Base-by-base conservation (phyloP, 1,139 yeast genomes). In the Kluyveromyces sp. region DNA sequence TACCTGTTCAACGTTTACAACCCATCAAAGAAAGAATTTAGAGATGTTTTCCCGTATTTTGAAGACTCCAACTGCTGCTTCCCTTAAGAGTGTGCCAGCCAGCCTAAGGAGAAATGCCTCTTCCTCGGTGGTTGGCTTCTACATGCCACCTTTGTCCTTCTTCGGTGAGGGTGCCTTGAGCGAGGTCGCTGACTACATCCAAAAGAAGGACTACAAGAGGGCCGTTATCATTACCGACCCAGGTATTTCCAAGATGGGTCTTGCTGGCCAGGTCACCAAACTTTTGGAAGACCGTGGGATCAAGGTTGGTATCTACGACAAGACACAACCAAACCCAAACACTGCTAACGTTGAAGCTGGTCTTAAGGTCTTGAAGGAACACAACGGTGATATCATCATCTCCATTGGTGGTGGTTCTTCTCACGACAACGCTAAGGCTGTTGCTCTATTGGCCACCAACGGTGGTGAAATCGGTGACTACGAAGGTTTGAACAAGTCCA, bases 351-450 rank as follows among this genome's bases (percentile, higher is more conserved):
- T 52, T 31, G 15, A 30, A 1, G 54, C 43, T 22, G 55, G 53
- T 33, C 43, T 52, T 20, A 45, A 39, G 30, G 44, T 47, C 28
- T 41, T 51, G 34, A 50, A 46, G 37, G 47, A 46, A 30, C 35
- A 48, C 37, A 35, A 42, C 33, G 42, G 49, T 40, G 48, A 52
- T 17, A 44, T 48, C 33, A 51, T 52, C 29, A 49, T 52, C 15
- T 52, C 54, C 12, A 45, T 52, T 26, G 55, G 55, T 37, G 55
- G 55, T 37, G 53, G 55, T 43, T 51, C 55, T 13, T 51, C 55
- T 12, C 55, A 52, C 39, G 55, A 52, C 30, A 49, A 51, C 36
- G 53, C 55, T 20, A 52, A 52, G 38, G 52, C 54, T 11, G 48
- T 52, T 40, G 53, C 55, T 17, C 37, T 52, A 29, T 41, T 52